Evolutionary conservation across 192 early-diverging fungal species (phyloP), one percentile per base, ranked within the genome.

Genomic region (Podila epicladia): DNA sequence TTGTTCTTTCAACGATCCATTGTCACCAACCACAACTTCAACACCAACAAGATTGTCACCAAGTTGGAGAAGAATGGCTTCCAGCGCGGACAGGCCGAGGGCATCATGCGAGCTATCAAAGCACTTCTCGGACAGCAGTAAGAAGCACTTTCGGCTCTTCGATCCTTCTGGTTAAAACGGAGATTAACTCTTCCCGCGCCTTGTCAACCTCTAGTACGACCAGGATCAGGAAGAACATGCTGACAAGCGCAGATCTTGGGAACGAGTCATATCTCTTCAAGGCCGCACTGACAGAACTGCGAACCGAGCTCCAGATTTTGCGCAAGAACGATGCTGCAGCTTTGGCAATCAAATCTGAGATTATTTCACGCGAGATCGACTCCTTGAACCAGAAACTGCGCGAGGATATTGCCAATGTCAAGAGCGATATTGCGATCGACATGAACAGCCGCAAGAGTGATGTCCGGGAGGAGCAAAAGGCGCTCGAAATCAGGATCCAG

Each of bases 381-480:
- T 87, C 89, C 0, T 65, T 96, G 67, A 88, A 86, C 45, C 93
- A 93, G 58, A 88, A 88, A 41, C 83, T 94, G 38, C 85, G 90
- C n/a, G 97, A 98, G 58, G 89, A 93, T 53, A 86, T 95, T 24
- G 88, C 89, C 6, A 89, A 88, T 33, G 76, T 97, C 82, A 94
- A 94, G 69, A 88, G 91, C 17, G 94, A 96, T n/a, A 92, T 98
- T 53, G 86, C 91, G 26, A 91, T 98, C 67, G 97, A 98, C 73
- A 83, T 98, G 82, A 98, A 95, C 82, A 94, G 93, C 73, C 92
- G 94, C 72, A 95, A 94, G 73, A 89, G 93, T 53, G 97, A 98
- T 48, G 89, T 89, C 9, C 85, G 90, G 26, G 93, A 94, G 62
- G 88, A 93, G 28, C 91, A 94, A 77, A 95, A 95, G 69, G 85